These are phyloP conservation scores for Logfia minima DNA, from an alignment of 129 eudicot species.

Conservation along the genomic window DNA sequence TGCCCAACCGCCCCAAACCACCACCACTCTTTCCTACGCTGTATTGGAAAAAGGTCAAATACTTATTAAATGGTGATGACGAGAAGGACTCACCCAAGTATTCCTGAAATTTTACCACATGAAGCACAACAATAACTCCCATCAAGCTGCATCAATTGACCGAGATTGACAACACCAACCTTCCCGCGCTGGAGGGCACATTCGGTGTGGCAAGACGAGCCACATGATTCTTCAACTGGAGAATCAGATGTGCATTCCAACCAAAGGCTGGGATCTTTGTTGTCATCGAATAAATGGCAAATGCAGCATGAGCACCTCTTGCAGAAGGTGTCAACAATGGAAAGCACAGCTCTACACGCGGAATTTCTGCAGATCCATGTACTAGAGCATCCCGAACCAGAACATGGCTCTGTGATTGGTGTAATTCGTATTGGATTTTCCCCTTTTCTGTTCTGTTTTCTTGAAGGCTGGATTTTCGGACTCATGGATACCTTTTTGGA, in stretches of 20 bases:
- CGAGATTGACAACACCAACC: conserved; percentile 79
- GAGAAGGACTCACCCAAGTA: conserved; percentile 61
- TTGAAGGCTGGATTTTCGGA: conserved; percentile 50
- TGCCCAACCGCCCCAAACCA: too few species aligned
- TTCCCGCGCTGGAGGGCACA: conserved; percentile 70
- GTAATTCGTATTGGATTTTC: conserved; percentile 60
- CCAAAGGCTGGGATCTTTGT: conserved; percentile 97
- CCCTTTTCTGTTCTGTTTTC: conserved; percentile 57
- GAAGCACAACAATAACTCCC: conserved; percentile 94
- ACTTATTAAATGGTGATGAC: not conserved
- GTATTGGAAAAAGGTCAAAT: not conserved
- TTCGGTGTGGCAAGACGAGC: conserved; percentile 84
- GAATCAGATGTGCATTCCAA: conserved; percentile 79
- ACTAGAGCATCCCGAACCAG: conserved; percentile 41
- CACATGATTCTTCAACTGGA: conserved; percentile 60
- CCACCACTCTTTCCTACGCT: too few species aligned
- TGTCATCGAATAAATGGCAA: conserved; percentile 79
- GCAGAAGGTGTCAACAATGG: conserved; percentile 69
- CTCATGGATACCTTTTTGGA: conserved; percentile 43
- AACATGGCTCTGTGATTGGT: conserved; percentile 38
- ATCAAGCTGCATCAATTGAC: conserved; percentile 74
- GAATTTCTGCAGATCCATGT: conserved; percentile 74
- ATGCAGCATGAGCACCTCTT: conserved; percentile 92
- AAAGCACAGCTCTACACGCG: conserved; percentile 76
- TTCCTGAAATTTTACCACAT: conserved; percentile 83